Conservation (phyloP, 805 yeast genomes). For the Torulaspora quercuum region DNA sequence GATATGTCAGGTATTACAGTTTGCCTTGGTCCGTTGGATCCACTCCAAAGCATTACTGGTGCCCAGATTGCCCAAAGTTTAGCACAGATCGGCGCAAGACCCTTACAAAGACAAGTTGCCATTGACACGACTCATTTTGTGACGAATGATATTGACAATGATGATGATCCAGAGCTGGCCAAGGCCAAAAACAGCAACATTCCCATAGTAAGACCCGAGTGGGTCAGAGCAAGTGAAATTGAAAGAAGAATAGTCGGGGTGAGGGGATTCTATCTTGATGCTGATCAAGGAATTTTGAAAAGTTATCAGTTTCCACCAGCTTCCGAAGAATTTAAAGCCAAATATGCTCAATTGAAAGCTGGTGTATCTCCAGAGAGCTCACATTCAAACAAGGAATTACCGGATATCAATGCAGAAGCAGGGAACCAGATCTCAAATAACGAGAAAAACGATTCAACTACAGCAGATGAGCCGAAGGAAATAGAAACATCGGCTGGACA, state of each 20-base stretch:
- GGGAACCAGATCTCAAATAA: no score
- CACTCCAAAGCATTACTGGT: constrained; percentile 45
- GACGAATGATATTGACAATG: constrained; percentile 38
- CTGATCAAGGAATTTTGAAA: constrained; percentile 43
- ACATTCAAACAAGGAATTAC: constrained; percentile 6
- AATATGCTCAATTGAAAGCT: constrained; percentile 8
- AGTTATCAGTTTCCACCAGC: constrained; percentile 43
- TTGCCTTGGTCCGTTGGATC: constrained; percentile 77
- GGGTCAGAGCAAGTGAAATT: constrained; percentile 89
- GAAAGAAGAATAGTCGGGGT: constrained; percentile 93
- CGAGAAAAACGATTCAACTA: no score
- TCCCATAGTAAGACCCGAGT: constrained; percentile 93
- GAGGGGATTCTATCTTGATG: constrained; percentile 72
- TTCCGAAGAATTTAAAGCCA: constrained; percentile 9
- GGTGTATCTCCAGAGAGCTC: constrained; percentile 9
- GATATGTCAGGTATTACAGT: constrained; percentile 90
- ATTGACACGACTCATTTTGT: constrained; percentile 94
- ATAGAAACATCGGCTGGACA: neutral
- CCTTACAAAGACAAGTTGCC: constrained; percentile 65
- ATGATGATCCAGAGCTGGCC: constrained; percentile 51
- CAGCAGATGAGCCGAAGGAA: neutral
- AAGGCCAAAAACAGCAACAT: constrained; percentile 82
- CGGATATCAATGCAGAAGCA: constrained; percentile 5
- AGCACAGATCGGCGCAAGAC: constrained; percentile 74
- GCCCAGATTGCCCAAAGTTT: constrained; percentile 62